These are phyloP conservation scores for Orbilia blumenaviensis DNA, from an alignment of 2,329 filamentous ascomycete species.

Conservation along the genomic window DNA sequence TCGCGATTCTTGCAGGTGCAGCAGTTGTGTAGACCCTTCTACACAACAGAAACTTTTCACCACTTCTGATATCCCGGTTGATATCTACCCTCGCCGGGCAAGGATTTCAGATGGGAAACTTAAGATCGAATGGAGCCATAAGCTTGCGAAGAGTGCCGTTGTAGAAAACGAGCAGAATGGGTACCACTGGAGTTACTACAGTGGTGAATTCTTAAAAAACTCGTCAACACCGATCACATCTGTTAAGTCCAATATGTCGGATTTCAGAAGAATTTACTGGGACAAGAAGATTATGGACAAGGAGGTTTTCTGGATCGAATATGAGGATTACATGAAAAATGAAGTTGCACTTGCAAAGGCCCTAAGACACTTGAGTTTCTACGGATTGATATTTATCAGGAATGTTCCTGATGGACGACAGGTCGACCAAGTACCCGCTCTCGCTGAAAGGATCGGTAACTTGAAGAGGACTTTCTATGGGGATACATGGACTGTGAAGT, in stretches of 20 bases:
- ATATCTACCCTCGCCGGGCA: conserved; percentile 62
- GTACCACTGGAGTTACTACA: conserved; percentile 56
- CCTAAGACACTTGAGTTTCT: conserved; percentile 70
- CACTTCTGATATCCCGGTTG: conserved; percentile 70
- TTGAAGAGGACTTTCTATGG: conserved; percentile 92
- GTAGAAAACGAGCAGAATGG: conserved; percentile 49
- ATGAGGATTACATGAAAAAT: conserved; percentile 74
- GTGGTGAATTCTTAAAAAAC: conserved; percentile 58
- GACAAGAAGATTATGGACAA: conserved; percentile 63
- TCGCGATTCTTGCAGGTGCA: conserved; percentile 70
- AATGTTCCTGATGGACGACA: conserved; percentile 74
- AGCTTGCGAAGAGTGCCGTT: conserved; percentile 50
- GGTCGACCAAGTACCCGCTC: conserved; percentile 69
- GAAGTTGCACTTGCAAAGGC: conserved; percentile 70
- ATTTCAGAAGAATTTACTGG: conserved; percentile 64
- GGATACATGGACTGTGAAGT: conserved; percentile 85
- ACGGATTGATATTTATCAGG: conserved; percentile 80
- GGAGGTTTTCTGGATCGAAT: conserved; percentile 71
- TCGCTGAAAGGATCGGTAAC: conserved; percentile 77
- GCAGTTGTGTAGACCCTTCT: conserved; percentile 68
- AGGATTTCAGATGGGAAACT: conserved; percentile 64
- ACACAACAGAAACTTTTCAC: conserved; percentile 73
- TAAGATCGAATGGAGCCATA: conserved; percentile 68
- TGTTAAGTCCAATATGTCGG: conserved; percentile 58
- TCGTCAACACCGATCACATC: conserved; percentile 57